phyloP scores from a whole-genome alignment of 768 basidiomycete species.

The Tulasnella sp. region DNA sequence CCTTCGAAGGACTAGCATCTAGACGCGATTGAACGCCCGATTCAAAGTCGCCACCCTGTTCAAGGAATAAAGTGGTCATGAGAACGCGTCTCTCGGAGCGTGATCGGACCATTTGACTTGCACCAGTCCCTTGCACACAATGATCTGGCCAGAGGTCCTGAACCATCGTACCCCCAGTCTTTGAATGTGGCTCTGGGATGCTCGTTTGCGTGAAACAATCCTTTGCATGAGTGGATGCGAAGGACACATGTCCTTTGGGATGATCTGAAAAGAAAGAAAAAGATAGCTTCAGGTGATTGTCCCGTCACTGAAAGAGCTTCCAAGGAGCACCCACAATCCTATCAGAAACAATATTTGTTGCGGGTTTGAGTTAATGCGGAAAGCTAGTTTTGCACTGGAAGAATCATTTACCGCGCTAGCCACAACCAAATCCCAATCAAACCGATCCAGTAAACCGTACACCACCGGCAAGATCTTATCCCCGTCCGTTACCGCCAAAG shows the following conservation, averaged over 20 bases:
- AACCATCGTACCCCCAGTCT: constrained; percentile 34
- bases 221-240: constrained; percentile 51
- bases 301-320: too few species aligned
- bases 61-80: constrained; percentile 32
- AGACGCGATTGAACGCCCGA: constrained; percentile 48
- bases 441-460: constrained; percentile 49
- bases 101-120: background rate
- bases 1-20: constrained; percentile 35
- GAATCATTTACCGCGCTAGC: constrained; percentile 38
- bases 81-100: background rate
- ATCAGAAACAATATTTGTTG: background rate
- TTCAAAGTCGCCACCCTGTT: constrained; percentile 57
- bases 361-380: constrained; percentile 10
- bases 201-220: constrained; percentile 42
- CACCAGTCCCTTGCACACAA: constrained; percentile 52
- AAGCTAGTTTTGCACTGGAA: background rate
- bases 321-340: constrained; percentile 37
- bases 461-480: constrained; percentile 54
- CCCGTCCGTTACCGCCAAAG: constrained; percentile 65
- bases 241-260: constrained; percentile 60
- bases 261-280: constrained; percentile 36
- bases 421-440: constrained; percentile 39
- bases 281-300: background rate
- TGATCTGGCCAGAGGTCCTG: constrained; percentile 81
- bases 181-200: constrained; percentile 31